phyloP scores from a whole-genome alignment of 768 basidiomycete genomes.

The Phaffia australis region DNA sequence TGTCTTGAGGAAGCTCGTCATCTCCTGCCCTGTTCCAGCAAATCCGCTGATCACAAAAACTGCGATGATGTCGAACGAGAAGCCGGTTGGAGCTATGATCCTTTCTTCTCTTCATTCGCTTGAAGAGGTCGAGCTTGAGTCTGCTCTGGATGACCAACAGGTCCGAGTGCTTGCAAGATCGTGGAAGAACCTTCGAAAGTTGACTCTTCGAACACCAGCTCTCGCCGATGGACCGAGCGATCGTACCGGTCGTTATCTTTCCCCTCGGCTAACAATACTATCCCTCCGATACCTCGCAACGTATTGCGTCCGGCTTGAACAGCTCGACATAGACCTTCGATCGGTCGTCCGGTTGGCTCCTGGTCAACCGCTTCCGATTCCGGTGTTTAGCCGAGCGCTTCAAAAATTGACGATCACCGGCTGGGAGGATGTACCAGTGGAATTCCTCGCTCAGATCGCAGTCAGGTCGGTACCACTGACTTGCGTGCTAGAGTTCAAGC shows the following conservation, averaged over 20 bases:
- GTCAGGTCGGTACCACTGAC: conserved; percentile 3
- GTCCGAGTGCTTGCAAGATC: conserved; percentile 10
- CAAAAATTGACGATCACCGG: conserved; percentile 12
- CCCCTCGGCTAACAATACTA: conserved; percentile 1
- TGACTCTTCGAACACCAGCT: conserved; percentile 6
- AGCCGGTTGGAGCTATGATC: conserved; percentile 9
- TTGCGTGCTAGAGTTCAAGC: background rate
- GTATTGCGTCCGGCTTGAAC: conserved; percentile 4
- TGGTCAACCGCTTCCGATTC: background rate
- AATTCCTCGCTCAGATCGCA: background rate
- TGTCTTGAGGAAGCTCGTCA: background rate
- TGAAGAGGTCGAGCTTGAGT: conserved; percentile 11
- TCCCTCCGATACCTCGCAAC: conserved; percentile 8
- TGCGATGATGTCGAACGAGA: background rate
- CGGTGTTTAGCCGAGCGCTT: conserved; percentile 4
- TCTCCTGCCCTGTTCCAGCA: conserved; percentile 8
- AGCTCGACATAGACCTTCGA: conserved; percentile 13
- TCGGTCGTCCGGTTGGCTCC: too few relatives aligned
- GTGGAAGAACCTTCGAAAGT: conserved; percentile 9
- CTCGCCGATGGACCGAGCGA: background rate
- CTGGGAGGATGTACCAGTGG: background rate
- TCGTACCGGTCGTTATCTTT: background rate
- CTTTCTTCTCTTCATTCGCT: conserved; percentile 16
- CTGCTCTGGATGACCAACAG: conserved; percentile 4
- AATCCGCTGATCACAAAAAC: background rate